These are phyloP conservation scores for Suillus alpinus DNA, from an alignment of 768 basidiomycete species.

Conservation along the genomic window DNA sequence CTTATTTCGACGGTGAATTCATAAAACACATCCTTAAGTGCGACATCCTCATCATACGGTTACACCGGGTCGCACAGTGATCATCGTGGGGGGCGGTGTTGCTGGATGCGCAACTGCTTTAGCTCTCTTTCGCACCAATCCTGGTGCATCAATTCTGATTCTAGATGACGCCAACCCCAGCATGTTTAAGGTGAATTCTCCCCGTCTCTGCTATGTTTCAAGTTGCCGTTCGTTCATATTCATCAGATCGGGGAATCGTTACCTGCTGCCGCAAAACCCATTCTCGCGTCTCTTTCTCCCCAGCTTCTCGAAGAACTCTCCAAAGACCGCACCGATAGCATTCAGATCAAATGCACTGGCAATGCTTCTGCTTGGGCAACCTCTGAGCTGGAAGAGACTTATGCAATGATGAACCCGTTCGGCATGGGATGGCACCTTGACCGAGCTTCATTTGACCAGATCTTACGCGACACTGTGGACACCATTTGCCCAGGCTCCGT, in stretches of 20 bases:
- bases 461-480: conserved; percentile 20
- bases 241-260: conserved; percentile 37
- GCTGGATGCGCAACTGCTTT: conserved; percentile 28
- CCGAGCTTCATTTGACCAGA: conserved; percentile 32
- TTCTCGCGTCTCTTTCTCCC: conserved; percentile 12
- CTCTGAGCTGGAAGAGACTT: conserved; percentile 25
- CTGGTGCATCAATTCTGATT: conserved; percentile 23
- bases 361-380: conserved; percentile 34
- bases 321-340: conserved; percentile 8
- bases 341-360: conserved; percentile 27
- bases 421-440: conserved; percentile 35
- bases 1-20: too few species aligned
- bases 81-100: not conserved
- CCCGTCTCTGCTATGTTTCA: not conserved
- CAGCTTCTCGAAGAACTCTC: conserved; percentile 9
- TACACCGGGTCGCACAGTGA: not conserved
- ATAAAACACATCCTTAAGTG: too few species aligned
- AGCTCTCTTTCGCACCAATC: conserved; percentile 14
- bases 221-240: not conserved
- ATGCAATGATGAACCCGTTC: conserved; percentile 33
- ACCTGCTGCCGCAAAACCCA: conserved; percentile 26
- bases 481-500: conserved; percentile 8
- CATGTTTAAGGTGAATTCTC: conserved; percentile 27
- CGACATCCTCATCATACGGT: too few species aligned
- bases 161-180: conserved; percentile 31